These are phyloP conservation scores for Gracilaria vermiculophylla DNA, from an alignment of 23 red algal genomes.

Conservation along the genomic window DNA sequence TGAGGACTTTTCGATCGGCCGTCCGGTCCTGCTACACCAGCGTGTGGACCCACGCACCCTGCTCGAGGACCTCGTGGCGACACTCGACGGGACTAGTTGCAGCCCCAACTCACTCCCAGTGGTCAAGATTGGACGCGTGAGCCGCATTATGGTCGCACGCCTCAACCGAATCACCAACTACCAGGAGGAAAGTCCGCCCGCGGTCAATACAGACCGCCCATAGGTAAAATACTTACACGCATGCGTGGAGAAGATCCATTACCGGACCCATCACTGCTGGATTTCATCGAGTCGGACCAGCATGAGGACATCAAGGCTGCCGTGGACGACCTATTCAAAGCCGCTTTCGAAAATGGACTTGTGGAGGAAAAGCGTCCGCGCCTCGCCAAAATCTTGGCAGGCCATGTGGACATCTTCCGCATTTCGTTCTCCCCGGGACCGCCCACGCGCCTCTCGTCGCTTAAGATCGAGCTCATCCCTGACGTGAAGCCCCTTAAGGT, in stretches of 20 bases:
- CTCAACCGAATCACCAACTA: background rate
- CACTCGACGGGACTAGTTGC: no score
- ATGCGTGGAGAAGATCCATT: background rate
- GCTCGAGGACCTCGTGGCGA: background rate
- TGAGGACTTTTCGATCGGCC: background rate
- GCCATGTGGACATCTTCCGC: background rate
- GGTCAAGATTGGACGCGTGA: background rate
- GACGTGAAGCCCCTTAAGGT: background rate
- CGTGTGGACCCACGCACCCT: background rate
- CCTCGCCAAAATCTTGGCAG: no score
- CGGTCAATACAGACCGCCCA: background rate
- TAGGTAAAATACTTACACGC: background rate
- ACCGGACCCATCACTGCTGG: conserved; percentile 8
- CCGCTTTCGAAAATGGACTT: background rate
- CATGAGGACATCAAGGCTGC: background rate
- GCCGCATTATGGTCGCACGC: background rate
- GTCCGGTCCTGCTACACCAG: background rate
- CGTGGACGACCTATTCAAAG: background rate
- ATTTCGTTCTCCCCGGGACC: background rate
- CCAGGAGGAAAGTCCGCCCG: background rate
- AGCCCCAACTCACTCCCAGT: background rate
- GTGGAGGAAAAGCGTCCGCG: no score
- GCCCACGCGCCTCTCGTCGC: background rate
- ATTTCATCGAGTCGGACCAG: background rate
- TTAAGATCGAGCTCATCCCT: background rate